Conservation (phyloP, 805 yeast genomes). For the Wickerhamiella nectarea region DNA sequence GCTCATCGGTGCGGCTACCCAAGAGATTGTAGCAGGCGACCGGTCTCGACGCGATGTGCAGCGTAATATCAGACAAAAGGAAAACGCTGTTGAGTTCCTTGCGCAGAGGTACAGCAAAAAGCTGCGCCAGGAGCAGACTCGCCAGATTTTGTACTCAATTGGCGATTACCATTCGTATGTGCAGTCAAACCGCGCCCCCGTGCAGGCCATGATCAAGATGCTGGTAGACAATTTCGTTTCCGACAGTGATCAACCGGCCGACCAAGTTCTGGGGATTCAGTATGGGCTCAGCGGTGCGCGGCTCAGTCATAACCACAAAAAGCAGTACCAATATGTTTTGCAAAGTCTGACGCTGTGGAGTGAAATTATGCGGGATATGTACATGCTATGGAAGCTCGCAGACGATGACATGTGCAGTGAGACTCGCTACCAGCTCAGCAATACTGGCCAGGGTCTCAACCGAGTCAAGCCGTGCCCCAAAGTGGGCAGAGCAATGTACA, state of each 20-base stretch:
- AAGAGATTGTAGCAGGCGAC: constrained; percentile 48
- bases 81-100: constrained; percentile 49
- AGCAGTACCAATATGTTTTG: constrained; percentile 60
- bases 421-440: constrained; percentile 40
- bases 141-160: constrained; percentile 59
- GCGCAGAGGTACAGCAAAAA: constrained; percentile 33
- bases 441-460: constrained; percentile 73
- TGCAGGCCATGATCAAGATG: constrained; percentile 44
- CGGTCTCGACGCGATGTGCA: constrained; percentile 42
- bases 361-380: constrained; percentile 63
- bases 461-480: constrained; percentile 63
- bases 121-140: constrained; percentile 40
- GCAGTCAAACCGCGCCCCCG: constrained; percentile 55
- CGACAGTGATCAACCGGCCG: constrained; percentile 27
- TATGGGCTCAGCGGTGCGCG: constrained; percentile 59
- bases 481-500: constrained; percentile 56
- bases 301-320: constrained; percentile 56
- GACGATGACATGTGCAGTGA: constrained; percentile 53
- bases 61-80: constrained; percentile 50
- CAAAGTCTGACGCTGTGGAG: constrained; percentile 70
- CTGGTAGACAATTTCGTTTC: constrained; percentile 33
- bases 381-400: constrained; percentile 61
- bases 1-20: constrained; percentile 47
- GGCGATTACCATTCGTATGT: constrained; percentile 69
- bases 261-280: constrained; percentile 45